These are phyloP conservation scores for Nakazawaea populi DNA, from an alignment of 805 yeast species.

Conservation along the genomic window DNA sequence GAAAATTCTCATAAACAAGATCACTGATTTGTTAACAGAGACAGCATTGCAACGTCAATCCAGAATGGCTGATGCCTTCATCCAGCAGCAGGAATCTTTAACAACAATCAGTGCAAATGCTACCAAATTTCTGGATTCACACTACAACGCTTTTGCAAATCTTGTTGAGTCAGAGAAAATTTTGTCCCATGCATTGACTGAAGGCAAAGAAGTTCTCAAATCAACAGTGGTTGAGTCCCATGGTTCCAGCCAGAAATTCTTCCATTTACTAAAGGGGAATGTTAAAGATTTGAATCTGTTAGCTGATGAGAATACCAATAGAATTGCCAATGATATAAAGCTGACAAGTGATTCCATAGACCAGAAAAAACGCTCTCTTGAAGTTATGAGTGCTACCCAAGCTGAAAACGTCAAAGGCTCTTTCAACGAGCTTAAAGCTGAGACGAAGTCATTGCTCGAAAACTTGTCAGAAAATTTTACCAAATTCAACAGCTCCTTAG, in stretches of 20 bases:
- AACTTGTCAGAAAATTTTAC: neutral
- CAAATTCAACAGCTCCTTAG: neutral
- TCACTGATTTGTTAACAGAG: neutral
- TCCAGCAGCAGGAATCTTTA: neutral
- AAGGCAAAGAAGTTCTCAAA: neutral
- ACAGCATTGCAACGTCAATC: neutral
- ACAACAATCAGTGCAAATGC: neutral
- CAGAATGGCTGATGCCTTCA: neutral
- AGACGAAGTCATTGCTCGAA: neutral
- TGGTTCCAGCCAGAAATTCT: neutral
- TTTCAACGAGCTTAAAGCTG: neutral
- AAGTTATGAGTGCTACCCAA: neutral
- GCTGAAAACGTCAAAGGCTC: neutral
- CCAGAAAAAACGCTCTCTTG: too few relatives aligned
- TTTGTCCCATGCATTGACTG: neutral
- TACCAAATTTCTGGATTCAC: neutral
- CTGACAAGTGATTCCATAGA: neutral
- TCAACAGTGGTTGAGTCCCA: neutral
- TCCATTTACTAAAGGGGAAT: neutral
- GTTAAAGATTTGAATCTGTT: neutral
- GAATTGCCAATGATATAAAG: neutral
- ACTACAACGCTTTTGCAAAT: neutral
- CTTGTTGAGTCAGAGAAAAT: conserved; percentile 1
- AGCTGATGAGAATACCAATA: neutral
- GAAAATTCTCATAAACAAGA: neutral